A percentile compares a stretch with the other conserved stretches of the same genome.
Conservation (phyloP, 495 filamentous ascomycete genomes). For the Tuber microsphaerosporum region DNA sequence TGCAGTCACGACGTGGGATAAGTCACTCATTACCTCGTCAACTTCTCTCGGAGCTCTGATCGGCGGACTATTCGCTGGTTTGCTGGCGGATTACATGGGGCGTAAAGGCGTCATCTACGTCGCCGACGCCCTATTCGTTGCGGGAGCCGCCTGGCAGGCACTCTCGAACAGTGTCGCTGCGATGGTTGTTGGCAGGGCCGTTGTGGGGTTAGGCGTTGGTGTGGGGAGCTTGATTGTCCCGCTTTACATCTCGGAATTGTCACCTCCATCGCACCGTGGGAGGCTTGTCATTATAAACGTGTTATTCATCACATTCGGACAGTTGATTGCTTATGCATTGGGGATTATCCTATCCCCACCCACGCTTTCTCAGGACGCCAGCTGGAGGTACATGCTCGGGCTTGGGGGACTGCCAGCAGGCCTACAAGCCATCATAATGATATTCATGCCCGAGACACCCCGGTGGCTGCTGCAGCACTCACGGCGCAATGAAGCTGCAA, state of each 20-base stretch:
- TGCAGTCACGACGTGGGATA: slow-evolving; percentile 44
- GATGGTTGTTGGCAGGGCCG: slow-evolving; percentile 71
- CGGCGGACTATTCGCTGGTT: slow-evolving; percentile 65
- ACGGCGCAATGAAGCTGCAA: slow-evolving; percentile 52
- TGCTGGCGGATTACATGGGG: slow-evolving; percentile 67
- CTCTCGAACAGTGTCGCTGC: slow-evolving; percentile 53
- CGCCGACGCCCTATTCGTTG: slow-evolving; percentile 69
- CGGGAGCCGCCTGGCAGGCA: slow-evolving; percentile 69
- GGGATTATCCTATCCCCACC: slow-evolving; percentile 48
- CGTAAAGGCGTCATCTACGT: slow-evolving; percentile 69
- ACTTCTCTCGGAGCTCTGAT: slow-evolving; percentile 75
- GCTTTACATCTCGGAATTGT: slow-evolving; percentile 79
- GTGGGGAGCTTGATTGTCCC: slow-evolving; percentile 76
- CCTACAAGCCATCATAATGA: slow-evolving; percentile 59
- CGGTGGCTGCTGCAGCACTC: slow-evolving; percentile 73
- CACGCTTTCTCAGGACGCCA: slow-evolving; percentile 48
- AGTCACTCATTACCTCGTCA: slow-evolving; percentile 73
- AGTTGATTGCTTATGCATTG: slow-evolving; percentile 83
- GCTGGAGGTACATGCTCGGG: slow-evolving; percentile 86
- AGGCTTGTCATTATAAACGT: slow-evolving; percentile 68
- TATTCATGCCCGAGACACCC: slow-evolving; percentile 74
- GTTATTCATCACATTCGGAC: slow-evolving; percentile 76
- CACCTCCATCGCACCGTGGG: slow-evolving; percentile 66
- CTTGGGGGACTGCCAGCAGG: slow-evolving; percentile 71
- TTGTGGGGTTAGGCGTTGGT: slow-evolving; percentile 78